These are phyloP conservation scores for Arachnomyces sp. DNA, from an alignment of 2,329 filamentous ascomycete species.

Conservation along the genomic window DNA sequence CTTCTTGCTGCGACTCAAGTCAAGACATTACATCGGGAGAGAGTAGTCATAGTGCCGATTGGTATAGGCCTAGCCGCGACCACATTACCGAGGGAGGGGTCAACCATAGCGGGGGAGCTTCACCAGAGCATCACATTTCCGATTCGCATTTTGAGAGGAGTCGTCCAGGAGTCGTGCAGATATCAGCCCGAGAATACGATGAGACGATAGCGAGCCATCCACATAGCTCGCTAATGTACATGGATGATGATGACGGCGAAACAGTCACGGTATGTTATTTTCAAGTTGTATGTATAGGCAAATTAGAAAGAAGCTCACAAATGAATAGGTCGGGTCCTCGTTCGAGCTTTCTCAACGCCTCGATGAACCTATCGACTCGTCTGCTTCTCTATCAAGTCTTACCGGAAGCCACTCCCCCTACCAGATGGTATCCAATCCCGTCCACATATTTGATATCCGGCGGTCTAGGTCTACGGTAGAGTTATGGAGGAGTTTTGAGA, in stretches of 20 bases:
- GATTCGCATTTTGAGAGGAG: conserved; percentile 4
- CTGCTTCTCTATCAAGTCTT: background rate
- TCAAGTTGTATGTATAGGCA: background rate
- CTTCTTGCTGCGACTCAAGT: no score
- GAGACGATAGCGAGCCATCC: conserved; percentile 33
- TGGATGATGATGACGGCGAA: conserved; percentile 41
- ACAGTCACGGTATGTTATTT: conserved; percentile 34
- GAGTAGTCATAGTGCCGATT: no score
- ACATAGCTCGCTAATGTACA: conserved; percentile 35
- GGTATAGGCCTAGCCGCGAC: no score
- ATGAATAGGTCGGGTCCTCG: conserved; percentile 38
- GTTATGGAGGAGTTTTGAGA: conserved; percentile 30
- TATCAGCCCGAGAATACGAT: conserved; percentile 38
- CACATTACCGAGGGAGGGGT: no score
- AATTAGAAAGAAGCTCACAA: background rate
- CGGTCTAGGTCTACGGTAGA: conserved; percentile 32
- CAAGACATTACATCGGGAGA: no score
- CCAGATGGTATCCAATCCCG: conserved; percentile 18
- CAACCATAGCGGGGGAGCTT: no score
- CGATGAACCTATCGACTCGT: conserved; percentile 30
- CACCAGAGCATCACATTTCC: background rate
- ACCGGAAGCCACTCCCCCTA: conserved; percentile 4
- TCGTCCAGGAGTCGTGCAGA: conserved; percentile 29
- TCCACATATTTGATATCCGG: conserved; percentile 42
- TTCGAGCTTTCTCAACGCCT: conserved; percentile 41